Percentiles rank a stretch among this genome's conserved stretches.
phyloP scores from a whole-genome alignment of 139 green algal genomes.

The Haematococcus sp. region DNA sequence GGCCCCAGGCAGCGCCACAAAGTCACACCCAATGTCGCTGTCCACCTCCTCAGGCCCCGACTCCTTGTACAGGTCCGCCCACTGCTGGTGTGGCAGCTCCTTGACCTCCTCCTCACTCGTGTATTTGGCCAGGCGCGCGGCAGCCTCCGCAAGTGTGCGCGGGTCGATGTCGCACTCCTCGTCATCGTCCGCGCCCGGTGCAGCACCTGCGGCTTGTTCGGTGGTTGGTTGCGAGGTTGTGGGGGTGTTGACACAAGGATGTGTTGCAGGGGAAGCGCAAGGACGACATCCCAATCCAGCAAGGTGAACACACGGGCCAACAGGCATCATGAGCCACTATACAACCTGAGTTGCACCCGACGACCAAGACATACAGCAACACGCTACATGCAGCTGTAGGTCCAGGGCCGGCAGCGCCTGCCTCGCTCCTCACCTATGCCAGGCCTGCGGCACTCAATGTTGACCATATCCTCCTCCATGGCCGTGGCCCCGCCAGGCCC shows the following conservation, averaged over 20 bases:
- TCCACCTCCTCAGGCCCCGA: slow-evolving; percentile 51
- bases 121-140: slow-evolving; percentile 54
- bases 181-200: slow-evolving; percentile 7
- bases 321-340: too few relatives aligned
- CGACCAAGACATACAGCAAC: too few relatives aligned
- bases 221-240: neutral
- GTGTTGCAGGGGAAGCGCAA: neutral
- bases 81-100: slow-evolving; percentile 49
- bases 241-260: neutral
- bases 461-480: slow-evolving; percentile 10
- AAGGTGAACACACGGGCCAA: too few relatives aligned
- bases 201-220: neutral
- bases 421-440: too few relatives aligned
- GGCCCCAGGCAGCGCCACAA: neutral
- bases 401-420: too few relatives aligned
- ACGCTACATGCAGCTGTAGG: too few relatives aligned
- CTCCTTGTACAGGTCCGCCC: slow-evolving; percentile 65
- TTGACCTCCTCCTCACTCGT: slow-evolving; percentile 42
- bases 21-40: slow-evolving; percentile 33
- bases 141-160: slow-evolving; percentile 56
- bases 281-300: too few relatives aligned
- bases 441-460: slow-evolving; percentile 10
- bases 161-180: slow-evolving; percentile 59
- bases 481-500: too few relatives aligned
- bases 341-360: too few relatives aligned